Evolutionary conservation across 2,329 filamentous ascomycete genomes (phyloP).

Genomic region (Talaromyces sp.): DNA sequence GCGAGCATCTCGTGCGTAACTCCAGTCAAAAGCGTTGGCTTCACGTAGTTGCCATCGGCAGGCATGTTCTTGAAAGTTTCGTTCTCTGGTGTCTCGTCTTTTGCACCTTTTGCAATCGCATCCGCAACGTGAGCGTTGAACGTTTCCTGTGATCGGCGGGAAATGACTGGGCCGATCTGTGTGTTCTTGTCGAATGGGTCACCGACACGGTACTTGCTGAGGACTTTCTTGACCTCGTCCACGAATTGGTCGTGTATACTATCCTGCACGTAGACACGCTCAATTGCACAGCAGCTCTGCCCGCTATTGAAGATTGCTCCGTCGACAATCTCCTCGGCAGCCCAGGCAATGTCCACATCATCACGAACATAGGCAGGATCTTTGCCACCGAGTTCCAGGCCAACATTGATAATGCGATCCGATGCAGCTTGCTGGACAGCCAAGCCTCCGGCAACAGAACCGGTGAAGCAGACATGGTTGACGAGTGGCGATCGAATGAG

Average conservation of each 20-base stretch:
- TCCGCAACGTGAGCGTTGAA: slow-evolving; percentile 80
- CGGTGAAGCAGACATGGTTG: slow-evolving; percentile 85
- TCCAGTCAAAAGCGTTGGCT: slow-evolving; percentile 75
- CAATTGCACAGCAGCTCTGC: slow-evolving; percentile 94
- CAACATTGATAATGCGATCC: slow-evolving; percentile 79
- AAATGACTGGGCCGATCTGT: slow-evolving; percentile 85
- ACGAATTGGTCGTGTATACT: slow-evolving; percentile 82
- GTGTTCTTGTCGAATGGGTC: slow-evolving; percentile 78
- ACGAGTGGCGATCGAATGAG: slow-evolving; percentile 76
- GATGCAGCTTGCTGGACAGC: slow-evolving; percentile 81
- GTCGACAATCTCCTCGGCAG: slow-evolving; percentile 90
- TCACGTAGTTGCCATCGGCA: slow-evolving; percentile 81
- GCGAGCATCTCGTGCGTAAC: slow-evolving; percentile 81
- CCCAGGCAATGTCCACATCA: slow-evolving; percentile 88
- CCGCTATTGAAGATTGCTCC: slow-evolving; percentile 97
- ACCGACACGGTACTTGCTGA: slow-evolving; percentile 80
- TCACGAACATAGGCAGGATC: slow-evolving; percentile 85
- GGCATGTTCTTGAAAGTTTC: slow-evolving; percentile 71
- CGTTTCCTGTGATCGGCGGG: slow-evolving; percentile 70
- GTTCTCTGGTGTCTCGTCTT: slow-evolving; percentile 80
- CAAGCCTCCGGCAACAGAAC: slow-evolving; percentile 83
- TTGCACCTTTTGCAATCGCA: slow-evolving; percentile 78
- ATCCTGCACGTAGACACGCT: slow-evolving; percentile 87
- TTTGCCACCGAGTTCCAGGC: slow-evolving; percentile 90
- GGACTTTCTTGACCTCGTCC: slow-evolving; percentile 72